phyloP scores from a whole-genome alignment of 306 rosid genomes.

The Prunus armeniaca region DNA sequence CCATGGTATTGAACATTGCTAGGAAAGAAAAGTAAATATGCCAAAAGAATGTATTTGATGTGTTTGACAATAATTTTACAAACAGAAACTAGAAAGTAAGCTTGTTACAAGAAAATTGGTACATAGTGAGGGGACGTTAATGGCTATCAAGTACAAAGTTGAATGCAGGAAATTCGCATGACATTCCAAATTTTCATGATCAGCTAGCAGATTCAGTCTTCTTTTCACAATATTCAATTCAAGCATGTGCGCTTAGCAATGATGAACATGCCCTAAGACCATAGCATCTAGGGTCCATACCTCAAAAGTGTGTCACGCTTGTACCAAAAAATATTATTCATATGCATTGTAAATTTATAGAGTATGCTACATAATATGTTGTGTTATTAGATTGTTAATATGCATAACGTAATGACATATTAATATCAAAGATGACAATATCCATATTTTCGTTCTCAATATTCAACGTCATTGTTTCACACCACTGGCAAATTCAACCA shows the following conservation, averaged over 20 bases:
- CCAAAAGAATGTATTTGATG: neutral
- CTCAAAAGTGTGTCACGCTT: conserved; percentile 17
- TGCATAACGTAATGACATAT: neutral
- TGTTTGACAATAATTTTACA: neutral
- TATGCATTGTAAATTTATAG: no score
- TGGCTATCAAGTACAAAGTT: neutral
- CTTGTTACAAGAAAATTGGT: neutral
- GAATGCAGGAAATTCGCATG: neutral
- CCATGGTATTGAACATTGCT: neutral
- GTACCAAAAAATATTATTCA: neutral
- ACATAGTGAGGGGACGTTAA: neutral
- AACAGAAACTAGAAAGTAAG: no score
- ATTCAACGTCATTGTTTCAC: no score
- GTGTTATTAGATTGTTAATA: no score
- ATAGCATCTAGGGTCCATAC: conserved; percentile 35
- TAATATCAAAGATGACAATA: no score
- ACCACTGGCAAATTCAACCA: neutral
- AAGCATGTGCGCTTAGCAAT: conserved; percentile 6
- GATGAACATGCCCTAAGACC: conserved; percentile 10
- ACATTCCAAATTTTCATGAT: neutral
- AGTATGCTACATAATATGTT: no score
- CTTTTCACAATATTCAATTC: conserved; percentile 5
- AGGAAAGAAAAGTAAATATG: neutral
- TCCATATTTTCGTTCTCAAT: no score
- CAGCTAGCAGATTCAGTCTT: neutral